Percentiles rank a stretch among this genome's conserved stretches.
Evolutionary conservation across 2,329 filamentous ascomycete genomes (phyloP).

Genomic region (Alternaria incomplexa): DNA sequence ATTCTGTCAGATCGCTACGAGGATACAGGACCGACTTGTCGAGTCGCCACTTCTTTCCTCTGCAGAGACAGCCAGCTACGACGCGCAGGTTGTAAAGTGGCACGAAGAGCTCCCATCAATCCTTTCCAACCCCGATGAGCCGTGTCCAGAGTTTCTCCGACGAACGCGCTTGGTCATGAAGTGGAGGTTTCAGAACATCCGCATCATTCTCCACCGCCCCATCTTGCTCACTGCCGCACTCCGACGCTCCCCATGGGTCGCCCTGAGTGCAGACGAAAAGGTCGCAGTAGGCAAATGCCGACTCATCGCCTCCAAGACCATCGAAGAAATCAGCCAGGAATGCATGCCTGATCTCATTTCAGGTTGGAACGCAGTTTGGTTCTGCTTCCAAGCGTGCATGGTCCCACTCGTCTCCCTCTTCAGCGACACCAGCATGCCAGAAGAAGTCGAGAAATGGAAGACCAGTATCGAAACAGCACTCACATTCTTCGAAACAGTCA

Average conservation of each 20-base stretch:
- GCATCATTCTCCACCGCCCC: constrained; percentile 76
- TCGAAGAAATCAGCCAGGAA: constrained; percentile 73
- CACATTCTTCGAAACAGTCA: constrained; percentile 52
- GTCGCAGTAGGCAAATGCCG: constrained; percentile 72
- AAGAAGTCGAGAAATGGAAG: constrained; percentile 51
- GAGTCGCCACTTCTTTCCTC: constrained; percentile 70
- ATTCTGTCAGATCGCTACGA: constrained; percentile 79
- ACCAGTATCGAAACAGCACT: constrained; percentile 51
- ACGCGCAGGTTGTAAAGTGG: constrained; percentile 74
- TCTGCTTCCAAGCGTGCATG: constrained; percentile 81
- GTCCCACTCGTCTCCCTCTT: constrained; percentile 78
- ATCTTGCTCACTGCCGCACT: constrained; percentile 69
- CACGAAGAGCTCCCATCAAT: constrained; percentile 69
- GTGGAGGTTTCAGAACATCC: constrained; percentile 80
- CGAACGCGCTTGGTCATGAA: constrained; percentile 78
- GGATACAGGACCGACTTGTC: constrained; percentile 77
- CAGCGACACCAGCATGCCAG: constrained; percentile 61
- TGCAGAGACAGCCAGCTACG: constrained; percentile 70
- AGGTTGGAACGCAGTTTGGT: constrained; percentile 83
- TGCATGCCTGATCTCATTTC: constrained; percentile 77
- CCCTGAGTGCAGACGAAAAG: constrained; percentile 67
- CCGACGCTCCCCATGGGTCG: constrained; percentile 59
- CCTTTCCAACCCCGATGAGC: constrained; percentile 57
- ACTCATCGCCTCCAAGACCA: constrained; percentile 71
- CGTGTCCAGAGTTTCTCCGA: constrained; percentile 72